These are phyloP conservation scores for Sugiyamaella novakii DNA, from an alignment of 1,139 yeast genomes.

Conservation along the genomic window DNA sequence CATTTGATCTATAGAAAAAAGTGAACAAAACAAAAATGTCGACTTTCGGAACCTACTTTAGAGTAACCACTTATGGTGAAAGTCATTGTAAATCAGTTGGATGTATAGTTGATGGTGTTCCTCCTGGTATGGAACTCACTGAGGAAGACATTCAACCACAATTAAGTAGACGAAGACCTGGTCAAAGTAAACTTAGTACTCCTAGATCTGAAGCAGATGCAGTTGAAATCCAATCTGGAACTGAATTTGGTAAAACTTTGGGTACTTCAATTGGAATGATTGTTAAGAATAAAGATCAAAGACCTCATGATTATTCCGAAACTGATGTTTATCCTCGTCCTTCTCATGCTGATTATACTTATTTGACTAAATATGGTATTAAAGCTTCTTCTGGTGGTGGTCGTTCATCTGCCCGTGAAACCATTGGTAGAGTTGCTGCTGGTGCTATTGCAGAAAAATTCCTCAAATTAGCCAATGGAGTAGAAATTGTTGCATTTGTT, in stretches of 20 bases:
- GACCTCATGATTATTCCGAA: conserved; percentile 94
- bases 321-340: conserved; percentile 97
- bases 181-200: conserved; percentile 88
- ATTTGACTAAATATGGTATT: conserved; percentile 83
- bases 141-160: conserved; percentile 95
- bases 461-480: conserved; percentile 69
- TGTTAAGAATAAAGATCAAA: conserved; percentile 90
- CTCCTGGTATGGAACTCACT: conserved; percentile 85
- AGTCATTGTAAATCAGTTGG: conserved; percentile 99
- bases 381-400: conserved; percentile 98
- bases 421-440: conserved; percentile 98
- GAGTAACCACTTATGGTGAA: conserved; percentile 95
- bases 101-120: conserved; percentile 97
- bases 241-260: conserved; percentile 84
- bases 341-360: conserved; percentile 96
- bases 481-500: conserved; percentile 96
- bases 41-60: conserved; percentile 61
- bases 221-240: conserved; percentile 92
- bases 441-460: conserved; percentile 98
- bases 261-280: conserved; percentile 97
- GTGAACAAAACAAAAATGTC: conserved; percentile 49
- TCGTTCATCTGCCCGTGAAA: conserved; percentile 94
- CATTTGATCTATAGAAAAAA: not conserved
- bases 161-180: conserved; percentile 95
- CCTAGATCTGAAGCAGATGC: conserved; percentile 94